A percentile compares a stretch with the other conserved stretches of the same genome.
Conservation (phyloP, 768 basidiomycete genomes). For the Rhodotorula graminis region DNA sequence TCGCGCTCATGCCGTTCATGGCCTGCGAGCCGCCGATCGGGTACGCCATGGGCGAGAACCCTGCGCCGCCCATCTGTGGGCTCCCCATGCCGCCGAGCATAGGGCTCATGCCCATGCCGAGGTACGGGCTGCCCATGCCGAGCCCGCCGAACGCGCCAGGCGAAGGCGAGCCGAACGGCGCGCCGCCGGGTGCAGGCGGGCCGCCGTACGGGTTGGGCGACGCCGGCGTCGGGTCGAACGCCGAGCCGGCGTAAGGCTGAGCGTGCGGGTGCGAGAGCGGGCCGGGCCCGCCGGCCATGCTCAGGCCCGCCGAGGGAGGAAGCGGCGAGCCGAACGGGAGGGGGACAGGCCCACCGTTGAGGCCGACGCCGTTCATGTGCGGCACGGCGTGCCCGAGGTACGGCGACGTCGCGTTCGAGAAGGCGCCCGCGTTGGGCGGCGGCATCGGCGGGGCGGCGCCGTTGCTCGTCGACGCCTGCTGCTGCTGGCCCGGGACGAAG, state of each 20-base stretch:
- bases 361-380: background rate
- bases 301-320: background rate
- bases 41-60: slow-evolving; percentile 14
- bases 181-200: background rate
- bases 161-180: slow-evolving; percentile 8
- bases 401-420: slow-evolving; percentile 15
- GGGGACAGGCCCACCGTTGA: background rate
- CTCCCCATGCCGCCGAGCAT: slow-evolving; percentile 20
- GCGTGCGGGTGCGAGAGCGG: background rate
- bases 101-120: slow-evolving; percentile 30
- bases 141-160: slow-evolving; percentile 8
- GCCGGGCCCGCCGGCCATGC: background rate
- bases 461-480: background rate
- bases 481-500: slow-evolving; percentile 13
- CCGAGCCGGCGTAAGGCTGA: slow-evolving; percentile 10
- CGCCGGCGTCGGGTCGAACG: slow-evolving; percentile 14
- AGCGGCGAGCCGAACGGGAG: slow-evolving; percentile 11
- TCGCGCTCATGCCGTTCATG: slow-evolving; percentile 2
- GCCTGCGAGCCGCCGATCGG: slow-evolving; percentile 19
- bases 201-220: slow-evolving; percentile 28
- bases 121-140: slow-evolving; percentile 19
- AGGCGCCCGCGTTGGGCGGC: background rate
- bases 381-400: background rate
- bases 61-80: slow-evolving; percentile 20
- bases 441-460: background rate